phyloP scores from a whole-genome alignment of 2,329 filamentous ascomycete species.

The Bipolaris gigantea region DNA sequence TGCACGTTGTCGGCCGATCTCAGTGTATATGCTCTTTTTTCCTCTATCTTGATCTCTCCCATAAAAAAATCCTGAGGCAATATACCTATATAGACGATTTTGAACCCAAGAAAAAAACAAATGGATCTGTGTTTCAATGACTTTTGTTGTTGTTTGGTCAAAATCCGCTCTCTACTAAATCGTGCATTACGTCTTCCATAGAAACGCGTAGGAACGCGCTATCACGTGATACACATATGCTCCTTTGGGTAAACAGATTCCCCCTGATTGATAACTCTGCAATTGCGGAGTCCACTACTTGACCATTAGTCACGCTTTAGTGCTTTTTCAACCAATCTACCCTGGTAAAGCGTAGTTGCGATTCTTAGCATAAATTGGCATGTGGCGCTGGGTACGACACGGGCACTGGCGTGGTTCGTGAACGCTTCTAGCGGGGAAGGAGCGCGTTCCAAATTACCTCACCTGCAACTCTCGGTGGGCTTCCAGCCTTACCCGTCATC shows the following conservation, averaged over 20 bases:
- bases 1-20: constrained; percentile 13
- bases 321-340: background rate
- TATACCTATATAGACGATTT: constrained; percentile 6
- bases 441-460: constrained; percentile 24
- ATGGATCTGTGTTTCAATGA: background rate
- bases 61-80: background rate
- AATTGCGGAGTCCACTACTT: background rate
- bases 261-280: too few species aligned
- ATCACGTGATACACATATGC: constrained; percentile 11
- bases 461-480: background rate
- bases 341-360: background rate
- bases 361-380: background rate
- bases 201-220: constrained; percentile 15
- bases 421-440: constrained; percentile 19
- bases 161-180: background rate
- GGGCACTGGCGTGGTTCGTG: constrained; percentile 13
- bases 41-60: constrained; percentile 10
- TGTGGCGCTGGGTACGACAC: background rate
- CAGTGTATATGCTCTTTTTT: constrained; percentile 15
- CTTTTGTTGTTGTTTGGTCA: background rate
- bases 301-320: too few species aligned
- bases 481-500: background rate
- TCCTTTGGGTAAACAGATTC: background rate
- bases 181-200: background rate
- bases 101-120: background rate